Base-by-base conservation (phyloP, 768 basidiomycete genomes). In the Trichaptum fuscoviolaceum region DNA sequence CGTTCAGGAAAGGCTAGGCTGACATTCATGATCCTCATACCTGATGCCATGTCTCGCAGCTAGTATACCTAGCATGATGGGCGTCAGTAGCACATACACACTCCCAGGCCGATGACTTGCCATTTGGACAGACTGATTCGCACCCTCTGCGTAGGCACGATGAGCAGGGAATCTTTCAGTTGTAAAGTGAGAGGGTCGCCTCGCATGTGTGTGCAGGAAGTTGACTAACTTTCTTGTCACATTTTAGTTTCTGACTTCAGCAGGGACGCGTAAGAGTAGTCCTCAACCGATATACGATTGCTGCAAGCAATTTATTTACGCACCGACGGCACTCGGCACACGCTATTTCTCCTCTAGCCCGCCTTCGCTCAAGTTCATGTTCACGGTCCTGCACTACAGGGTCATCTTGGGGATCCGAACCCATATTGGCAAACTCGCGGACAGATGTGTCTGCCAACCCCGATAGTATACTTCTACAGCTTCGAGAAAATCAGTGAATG, bases 291-390 rank as follows among this genome's bases (percentile, higher is more conserved):
- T 52, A 52, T 15, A 12, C 20, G 10, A 52, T 61, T 24, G 59
- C 30, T 30, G 30, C 30, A 30, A 30, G 30, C 30, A 23, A 61
- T 2, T 61, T 2, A 61, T 61, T 61, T 34, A 61, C 59, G 23
- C 59, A 61, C 59, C 59, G 24, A 34, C 30, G 24, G 30, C 59
- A 61, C 59, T 61, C 59, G 12, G 59, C 59, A 61, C 59, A 61
- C 4, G 59, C 59, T 25, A 61, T 61, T 18, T 61, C 59, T 61
- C 59, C 59, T 15, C 23, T 25, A 15, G 59, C 59, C 8, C 59
- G 59, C 15, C 30, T 61, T 23, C 8, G 30, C 18, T 61, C 59
- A 25, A 25, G 17, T 34, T 9, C 57, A 26, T 26, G 57, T 7
- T 61, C 25, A 25, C 59, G 59, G 18, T 61, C 59, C 23, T 61